These are phyloP conservation scores for Solanum rostratum DNA, from an alignment of 257 asterid genomes.

Conservation along the genomic window DNA sequence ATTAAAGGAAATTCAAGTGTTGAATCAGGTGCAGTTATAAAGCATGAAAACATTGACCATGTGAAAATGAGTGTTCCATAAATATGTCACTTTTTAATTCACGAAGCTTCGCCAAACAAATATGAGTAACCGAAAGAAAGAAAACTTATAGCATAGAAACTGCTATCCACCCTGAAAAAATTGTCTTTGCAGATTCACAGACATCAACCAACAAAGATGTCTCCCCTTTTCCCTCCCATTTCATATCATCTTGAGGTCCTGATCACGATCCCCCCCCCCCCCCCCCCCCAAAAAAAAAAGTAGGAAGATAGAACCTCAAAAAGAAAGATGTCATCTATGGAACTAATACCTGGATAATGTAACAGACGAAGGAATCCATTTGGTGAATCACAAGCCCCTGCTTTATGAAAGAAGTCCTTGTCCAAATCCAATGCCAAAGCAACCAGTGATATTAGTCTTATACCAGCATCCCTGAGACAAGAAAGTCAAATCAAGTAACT, in stretches of 20 bases:
- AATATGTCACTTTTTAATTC: background rate
- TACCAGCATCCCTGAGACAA: slow-evolving; percentile 35
- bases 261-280: too few species aligned
- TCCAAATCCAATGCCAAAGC: slow-evolving; percentile 47
- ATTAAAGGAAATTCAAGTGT: background rate
- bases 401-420: slow-evolving; percentile 35
- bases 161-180: background rate
- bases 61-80: background rate
- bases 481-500: background rate
- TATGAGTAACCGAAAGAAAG: background rate
- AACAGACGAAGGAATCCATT: slow-evolving; percentile 36
- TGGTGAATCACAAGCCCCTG: slow-evolving; percentile 37
- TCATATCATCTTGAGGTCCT: background rate
- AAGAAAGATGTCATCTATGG: background rate
- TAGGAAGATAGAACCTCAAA: background rate
- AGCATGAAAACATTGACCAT: background rate
- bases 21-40: background rate
- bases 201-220: background rate
- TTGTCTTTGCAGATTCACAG: background rate
- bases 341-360: slow-evolving; percentile 39
- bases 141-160: background rate
- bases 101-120: background rate
- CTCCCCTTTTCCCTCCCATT: background rate
- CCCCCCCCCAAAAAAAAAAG: too few species aligned
- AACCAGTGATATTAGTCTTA: slow-evolving; percentile 22